Evolutionary conservation across 2,329 filamentous ascomycete genomes (phyloP), one percentile per base, ranked within the genome.

Genomic region (Aspergillus terreus): DNA sequence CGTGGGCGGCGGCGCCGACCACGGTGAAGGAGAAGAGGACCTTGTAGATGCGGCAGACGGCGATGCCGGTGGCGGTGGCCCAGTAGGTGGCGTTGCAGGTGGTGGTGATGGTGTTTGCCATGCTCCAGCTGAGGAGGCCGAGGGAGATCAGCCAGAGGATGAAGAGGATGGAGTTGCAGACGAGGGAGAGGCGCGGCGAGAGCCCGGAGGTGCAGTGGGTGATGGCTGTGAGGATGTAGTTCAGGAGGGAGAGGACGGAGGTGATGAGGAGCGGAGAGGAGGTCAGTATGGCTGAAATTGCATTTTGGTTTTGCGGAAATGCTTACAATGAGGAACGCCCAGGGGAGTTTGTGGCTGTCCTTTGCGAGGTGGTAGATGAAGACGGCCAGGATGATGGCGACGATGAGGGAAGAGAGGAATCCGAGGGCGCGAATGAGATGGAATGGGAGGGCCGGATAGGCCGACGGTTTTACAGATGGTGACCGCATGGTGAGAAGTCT

Each of bases 1-100:
- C 63, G 32, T 78, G 77, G 2, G 76, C 70, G 2, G 76, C 59
- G n/a, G 60, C 52, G 6, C 78, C 80, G 27, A 79, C 55, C 25
- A 81, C 59, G 4, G 75, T 72, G 63, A 84, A 84, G 30, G 76
- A 69, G 66, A 82, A 84, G n/a, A 84, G 68, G 10, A 78, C 76
- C 66, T 84, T 84, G 74, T 83, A 85, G 51, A 76, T 70, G 48
- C 78, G 68, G 62, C 82, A 84, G 44, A 84, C 74, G 64, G 76
- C 75, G 49, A 83, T 75, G 3, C 81, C 82, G 2, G 75, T 73
- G 1, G 76, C 71, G 32, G 76, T 76, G n/a, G 75, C 74, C 82
- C 82, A 84, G 62, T 76, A 75, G 17, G 67, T 61, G 3, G 66
- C 59, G 42, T 71, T 75, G 69, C 81, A 84, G 52, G 73, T 70